Conservation (phyloP, 129 eudicot species). For the Lactuca saligna region DNA sequence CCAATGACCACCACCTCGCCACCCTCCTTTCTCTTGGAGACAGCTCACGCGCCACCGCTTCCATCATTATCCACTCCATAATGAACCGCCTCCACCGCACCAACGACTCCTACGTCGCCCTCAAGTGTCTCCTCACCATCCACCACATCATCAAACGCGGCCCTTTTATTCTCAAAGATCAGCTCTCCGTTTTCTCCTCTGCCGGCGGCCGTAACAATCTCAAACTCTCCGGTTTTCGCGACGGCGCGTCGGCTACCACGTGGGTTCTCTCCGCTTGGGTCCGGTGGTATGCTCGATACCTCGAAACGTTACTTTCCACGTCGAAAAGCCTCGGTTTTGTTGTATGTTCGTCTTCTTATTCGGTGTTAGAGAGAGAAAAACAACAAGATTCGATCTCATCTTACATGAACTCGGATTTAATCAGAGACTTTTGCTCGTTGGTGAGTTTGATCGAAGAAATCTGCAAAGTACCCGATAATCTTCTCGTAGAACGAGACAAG, state of each 20-base stretch:
- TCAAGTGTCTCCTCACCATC: slow-evolving; percentile 65
- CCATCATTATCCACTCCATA: slow-evolving; percentile 53
- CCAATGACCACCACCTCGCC: slow-evolving; percentile 61
- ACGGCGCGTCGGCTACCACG: slow-evolving; percentile 54
- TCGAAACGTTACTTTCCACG: slow-evolving; percentile 60
- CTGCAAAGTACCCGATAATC: slow-evolving; percentile 54
- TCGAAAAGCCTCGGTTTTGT: slow-evolving; percentile 49
- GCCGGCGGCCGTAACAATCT: slow-evolving; percentile 65
- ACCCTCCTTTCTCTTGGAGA: slow-evolving; percentile 65
- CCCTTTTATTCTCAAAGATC: slow-evolving; percentile 80
- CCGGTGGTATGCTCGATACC: slow-evolving; percentile 63
- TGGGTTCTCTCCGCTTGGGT: slow-evolving; percentile 78
- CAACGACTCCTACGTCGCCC: slow-evolving; percentile 53
- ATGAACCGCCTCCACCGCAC: slow-evolving; percentile 83
- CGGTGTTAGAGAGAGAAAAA: slow-evolving; percentile 31
- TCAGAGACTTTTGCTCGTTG: slow-evolving; percentile 46
- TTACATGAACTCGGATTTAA: slow-evolving; percentile 36
- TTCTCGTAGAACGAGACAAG: slow-evolving; percentile 32
- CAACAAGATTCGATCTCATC: slow-evolving; percentile 44
- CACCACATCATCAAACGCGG: slow-evolving; percentile 76
- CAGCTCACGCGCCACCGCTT: slow-evolving; percentile 84
- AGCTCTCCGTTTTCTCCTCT: slow-evolving; percentile 58
- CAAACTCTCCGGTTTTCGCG: slow-evolving; percentile 72
- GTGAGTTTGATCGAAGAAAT: slow-evolving; percentile 48
- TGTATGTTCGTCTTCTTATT: slow-evolving; percentile 31